phyloP scores from a whole-genome alignment of 257 asterid genomes.

The Cruciata laevipes region DNA sequence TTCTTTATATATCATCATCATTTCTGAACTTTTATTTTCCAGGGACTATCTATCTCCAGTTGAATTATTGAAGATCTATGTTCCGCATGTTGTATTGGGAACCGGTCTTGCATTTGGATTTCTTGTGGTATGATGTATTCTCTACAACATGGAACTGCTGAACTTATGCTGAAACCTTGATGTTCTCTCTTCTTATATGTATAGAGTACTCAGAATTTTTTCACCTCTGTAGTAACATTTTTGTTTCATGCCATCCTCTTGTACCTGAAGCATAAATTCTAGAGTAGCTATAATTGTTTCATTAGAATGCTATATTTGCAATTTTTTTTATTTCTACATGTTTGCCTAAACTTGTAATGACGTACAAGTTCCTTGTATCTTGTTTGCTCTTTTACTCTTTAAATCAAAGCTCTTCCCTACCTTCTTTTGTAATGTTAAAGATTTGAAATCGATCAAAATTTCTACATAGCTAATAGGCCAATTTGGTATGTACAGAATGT shows the following conservation, averaged over 20 bases:
- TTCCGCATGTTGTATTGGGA: conserved; percentile 62
- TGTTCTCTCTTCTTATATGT: background rate
- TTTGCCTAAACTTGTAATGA: background rate
- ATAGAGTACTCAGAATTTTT: background rate
- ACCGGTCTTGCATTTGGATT: conserved; percentile 92
- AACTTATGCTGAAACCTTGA: background rate
- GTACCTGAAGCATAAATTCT: background rate
- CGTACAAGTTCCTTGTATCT: background rate
- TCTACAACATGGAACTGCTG: background rate
- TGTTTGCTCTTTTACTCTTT: background rate
- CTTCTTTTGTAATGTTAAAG: background rate
- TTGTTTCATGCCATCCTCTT: background rate
- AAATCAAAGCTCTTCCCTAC: background rate
- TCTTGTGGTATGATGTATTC: conserved; percentile 67
- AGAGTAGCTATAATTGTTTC: background rate
- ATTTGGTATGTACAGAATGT: background rate
- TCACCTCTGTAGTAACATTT: background rate
- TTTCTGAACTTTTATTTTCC: conserved; percentile 16
- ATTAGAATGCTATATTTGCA: background rate
- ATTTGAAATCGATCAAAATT: background rate
- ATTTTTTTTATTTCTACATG: background rate
- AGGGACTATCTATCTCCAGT: conserved; percentile 86
- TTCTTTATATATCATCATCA: conserved; percentile 10
- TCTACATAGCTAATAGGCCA: background rate
- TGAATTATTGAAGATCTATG: conserved; percentile 57